phyloP scores from a whole-genome alignment of 768 basidiomycete genomes.

The Leccinum uliginosum region DNA sequence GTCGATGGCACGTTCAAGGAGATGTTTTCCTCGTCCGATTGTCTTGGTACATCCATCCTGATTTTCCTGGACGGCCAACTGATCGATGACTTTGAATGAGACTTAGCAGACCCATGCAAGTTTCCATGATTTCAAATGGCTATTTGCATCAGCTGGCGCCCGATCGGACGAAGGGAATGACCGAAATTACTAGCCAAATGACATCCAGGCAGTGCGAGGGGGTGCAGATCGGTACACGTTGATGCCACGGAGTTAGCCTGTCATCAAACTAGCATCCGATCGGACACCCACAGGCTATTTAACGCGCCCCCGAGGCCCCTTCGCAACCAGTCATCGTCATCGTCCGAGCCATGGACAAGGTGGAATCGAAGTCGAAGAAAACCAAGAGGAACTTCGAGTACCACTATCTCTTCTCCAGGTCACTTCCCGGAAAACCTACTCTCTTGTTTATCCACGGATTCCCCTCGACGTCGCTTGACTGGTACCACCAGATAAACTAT shows the following conservation, averaged over 20 bases:
- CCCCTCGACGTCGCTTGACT: slow-evolving; percentile 39
- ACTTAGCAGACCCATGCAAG: background rate
- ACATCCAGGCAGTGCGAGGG: slow-evolving; percentile 12
- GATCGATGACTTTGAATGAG: background rate
- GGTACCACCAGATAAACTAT: slow-evolving; percentile 38
- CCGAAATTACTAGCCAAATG: background rate
- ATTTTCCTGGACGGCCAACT: background rate
- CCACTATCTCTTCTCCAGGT: slow-evolving; percentile 31
- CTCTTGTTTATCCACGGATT: slow-evolving; percentile 45
- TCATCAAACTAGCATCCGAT: slow-evolving; percentile 14
- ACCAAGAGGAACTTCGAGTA: slow-evolving; percentile 34
- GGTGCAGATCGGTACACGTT: slow-evolving; percentile 18
- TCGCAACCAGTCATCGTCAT: background rate
- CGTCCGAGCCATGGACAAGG: slow-evolving; percentile 19
- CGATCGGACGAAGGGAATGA: slow-evolving; percentile 2
- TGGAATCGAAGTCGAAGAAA: slow-evolving; percentile 31
- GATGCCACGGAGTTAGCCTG: slow-evolving; percentile 2
- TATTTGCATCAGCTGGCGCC: background rate
- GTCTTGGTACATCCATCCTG: background rate
- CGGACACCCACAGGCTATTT: slow-evolving; percentile 9
- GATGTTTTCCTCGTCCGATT: background rate
- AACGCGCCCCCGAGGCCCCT: background rate
- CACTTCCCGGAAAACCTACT: slow-evolving; percentile 30
- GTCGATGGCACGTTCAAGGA: slow-evolving; percentile 1
- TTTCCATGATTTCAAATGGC: background rate